phyloP scores from a whole-genome alignment of 306 rosid species.

The Quercus aquifolioides region DNA sequence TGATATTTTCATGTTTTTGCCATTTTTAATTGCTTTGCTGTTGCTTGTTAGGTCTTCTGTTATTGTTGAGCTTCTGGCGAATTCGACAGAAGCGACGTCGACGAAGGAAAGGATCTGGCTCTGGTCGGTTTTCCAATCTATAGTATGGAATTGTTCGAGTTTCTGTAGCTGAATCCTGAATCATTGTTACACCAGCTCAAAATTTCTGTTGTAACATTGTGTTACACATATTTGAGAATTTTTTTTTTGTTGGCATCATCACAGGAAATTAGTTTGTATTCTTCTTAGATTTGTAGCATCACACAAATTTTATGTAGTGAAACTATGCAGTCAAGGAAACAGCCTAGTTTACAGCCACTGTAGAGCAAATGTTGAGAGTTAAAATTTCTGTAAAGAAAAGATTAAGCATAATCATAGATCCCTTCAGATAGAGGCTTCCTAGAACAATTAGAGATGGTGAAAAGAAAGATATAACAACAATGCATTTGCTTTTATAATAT shows the following conservation, averaged over 20 bases:
- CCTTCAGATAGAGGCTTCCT: not conserved
- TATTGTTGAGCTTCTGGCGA: conserved; percentile 73
- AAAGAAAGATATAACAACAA: not conserved
- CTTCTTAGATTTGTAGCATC: conserved; percentile 17
- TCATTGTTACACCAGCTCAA: conserved; percentile 27
- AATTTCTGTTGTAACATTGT: conserved; percentile 30
- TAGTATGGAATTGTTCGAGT: conserved; percentile 34
- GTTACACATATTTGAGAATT: conserved; percentile 10
- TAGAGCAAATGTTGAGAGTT: not conserved
- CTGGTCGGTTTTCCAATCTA: conserved; percentile 56
- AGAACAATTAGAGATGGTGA: not conserved
- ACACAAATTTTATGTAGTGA: conserved; percentile 2
- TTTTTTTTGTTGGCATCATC: not conserved
- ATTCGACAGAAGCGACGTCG: conserved; percentile 82
- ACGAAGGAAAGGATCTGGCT: conserved; percentile 67
- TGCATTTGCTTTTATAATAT: too few relatives aligned
- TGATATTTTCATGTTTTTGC: not conserved
- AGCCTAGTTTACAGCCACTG: not conserved
- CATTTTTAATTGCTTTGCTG: not conserved
- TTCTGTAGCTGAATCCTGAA: conserved; percentile 2
- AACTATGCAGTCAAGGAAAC: not conserved
- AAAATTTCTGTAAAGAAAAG: not conserved
- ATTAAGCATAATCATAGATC: not conserved
- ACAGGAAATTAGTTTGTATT: conserved; percentile 26
- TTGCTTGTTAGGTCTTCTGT: conserved; percentile 50